phyloP scores from a whole-genome alignment of 2,329 filamentous ascomycete genomes.

The Exophiala lecanii-corni region DNA sequence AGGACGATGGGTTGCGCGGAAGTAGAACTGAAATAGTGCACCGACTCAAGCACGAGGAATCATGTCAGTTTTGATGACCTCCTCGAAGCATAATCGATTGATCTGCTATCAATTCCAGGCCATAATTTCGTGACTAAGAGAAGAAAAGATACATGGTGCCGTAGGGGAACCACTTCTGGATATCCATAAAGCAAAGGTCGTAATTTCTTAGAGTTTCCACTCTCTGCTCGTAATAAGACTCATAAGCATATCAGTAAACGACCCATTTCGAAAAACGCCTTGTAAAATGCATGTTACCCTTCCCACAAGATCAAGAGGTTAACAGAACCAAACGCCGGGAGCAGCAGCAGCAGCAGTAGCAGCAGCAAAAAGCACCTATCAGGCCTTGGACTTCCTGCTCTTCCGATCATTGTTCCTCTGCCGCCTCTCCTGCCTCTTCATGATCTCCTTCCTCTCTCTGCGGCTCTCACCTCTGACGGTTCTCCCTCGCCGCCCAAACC shows the following conservation, averaged over 20 bases:
- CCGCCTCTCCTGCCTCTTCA: conserved; percentile 58
- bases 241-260: no score
- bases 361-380: no score
- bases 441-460: conserved; percentile 65
- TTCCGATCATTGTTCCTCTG: conserved; percentile 57
- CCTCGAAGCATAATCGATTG: background rate
- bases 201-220: no score
- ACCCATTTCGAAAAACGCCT: no score
- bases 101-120: background rate
- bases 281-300: no score
- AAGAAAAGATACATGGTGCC: background rate
- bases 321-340: no score
- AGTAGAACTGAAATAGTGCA: background rate
- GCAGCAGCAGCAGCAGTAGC: no score
- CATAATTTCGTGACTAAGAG: background rate
- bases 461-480: conserved; percentile 58
- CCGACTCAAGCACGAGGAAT: conserved; percentile 1
- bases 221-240: no score
- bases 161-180: background rate
- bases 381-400: conserved; percentile 38
- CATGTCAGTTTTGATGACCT: conserved; percentile 1
- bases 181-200: no score
- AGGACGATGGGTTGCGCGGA: background rate
- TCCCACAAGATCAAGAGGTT: no score
- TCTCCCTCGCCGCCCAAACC: conserved; percentile 48